These are phyloP conservation scores for Lotmaria passim DNA, from an alignment of 208 protist species.

Conservation along the genomic window DNA sequence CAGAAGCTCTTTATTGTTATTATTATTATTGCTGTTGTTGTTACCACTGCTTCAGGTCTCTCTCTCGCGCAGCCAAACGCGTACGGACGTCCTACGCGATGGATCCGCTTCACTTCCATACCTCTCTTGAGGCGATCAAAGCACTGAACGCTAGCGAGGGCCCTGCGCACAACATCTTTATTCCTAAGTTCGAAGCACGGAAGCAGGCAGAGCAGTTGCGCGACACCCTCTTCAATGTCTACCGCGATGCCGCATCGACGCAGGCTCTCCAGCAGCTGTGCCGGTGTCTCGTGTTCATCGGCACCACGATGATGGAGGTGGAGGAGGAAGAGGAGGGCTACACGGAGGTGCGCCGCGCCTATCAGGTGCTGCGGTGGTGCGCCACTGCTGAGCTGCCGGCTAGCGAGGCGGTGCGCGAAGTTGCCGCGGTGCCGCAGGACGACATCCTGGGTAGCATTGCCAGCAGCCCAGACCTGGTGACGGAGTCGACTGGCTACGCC, in stretches of 20 bases:
- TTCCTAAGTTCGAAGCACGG: conserved; percentile 78
- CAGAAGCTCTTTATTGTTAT: too few species aligned
- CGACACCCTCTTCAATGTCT: conserved; percentile 66
- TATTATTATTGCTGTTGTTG: too few species aligned
- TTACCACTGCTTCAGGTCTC: too few species aligned
- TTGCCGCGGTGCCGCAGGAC: conserved; percentile 40
- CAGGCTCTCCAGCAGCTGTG: conserved; percentile 68
- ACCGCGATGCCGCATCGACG: conserved; percentile 33
- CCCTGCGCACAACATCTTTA: conserved; percentile 72
- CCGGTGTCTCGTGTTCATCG: conserved; percentile 70
- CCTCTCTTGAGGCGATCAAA: conserved; percentile 59
- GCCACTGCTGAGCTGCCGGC: conserved; percentile 29
- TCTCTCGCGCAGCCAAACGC: too few species aligned
- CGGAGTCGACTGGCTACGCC: conserved; percentile 28
- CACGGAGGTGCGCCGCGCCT: conserved; percentile 54
- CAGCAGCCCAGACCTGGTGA: conserved; percentile 1
- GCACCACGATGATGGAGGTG: conserved; percentile 74
- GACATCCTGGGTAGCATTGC: conserved; percentile 41
- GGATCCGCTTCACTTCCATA: conserved; percentile 52
- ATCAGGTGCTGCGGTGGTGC: conserved; percentile 48
- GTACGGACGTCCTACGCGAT: conserved; percentile 26
- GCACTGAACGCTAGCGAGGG: conserved; percentile 66
- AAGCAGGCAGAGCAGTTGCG: conserved; percentile 60
- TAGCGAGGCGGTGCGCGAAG: conserved; percentile 22
- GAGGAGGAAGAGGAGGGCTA: conserved; percentile 77